Base-by-base conservation (phyloP, 805 yeast genomes). In the Blastobotrys chiropterorum region DNA sequence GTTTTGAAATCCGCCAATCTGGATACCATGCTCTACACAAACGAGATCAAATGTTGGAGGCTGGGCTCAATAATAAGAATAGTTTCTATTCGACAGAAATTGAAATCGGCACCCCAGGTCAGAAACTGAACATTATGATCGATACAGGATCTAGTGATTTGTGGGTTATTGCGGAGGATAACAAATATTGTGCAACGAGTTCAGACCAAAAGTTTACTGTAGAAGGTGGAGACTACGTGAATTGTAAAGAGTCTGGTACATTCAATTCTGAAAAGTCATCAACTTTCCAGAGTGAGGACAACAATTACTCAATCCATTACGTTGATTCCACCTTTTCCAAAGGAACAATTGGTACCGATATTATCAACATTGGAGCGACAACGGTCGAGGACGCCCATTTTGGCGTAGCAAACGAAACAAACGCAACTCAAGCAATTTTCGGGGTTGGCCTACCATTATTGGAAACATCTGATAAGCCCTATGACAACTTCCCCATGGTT, bases 141-240 rank as follows among this genome's bases (percentile, higher is more conserved):
- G 95, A 86, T 63, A 86, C 92, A 2, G 95, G 94, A 2, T 84
- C 90, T 0, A 75, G 86, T 1, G 94, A 86, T 63, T 64, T 85
- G 48, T 85, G 89, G 88, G 79, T 84, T 44, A 72, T 77, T 60
- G 67, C 71, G 30, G 56, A 73, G 1, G 59, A 67, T 42, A 81
- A 80, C 59, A 75, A 82, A 1, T 75, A 71, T 56, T 69, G 68
- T 56, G 57, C 61, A 50, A 53, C 30, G 30, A 81, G 77, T 55
- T 40, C 45, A 15, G 16, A 45, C 42, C 46, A 44, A n/a, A n/a
- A n/a, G n/a, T n/a, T n/a, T n/a, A n/a, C n/a, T n/a, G n/a, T 54
- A 50, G 50, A 54, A 41, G 54, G 56, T n/a, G 34, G 42, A 17
- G 40, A 47, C 15, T 44, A 50, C 70, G 41, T 54, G 20, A 54